phyloP scores from a whole-genome alignment of 164 flowering plant genomes.

The Platanus orientalis region DNA sequence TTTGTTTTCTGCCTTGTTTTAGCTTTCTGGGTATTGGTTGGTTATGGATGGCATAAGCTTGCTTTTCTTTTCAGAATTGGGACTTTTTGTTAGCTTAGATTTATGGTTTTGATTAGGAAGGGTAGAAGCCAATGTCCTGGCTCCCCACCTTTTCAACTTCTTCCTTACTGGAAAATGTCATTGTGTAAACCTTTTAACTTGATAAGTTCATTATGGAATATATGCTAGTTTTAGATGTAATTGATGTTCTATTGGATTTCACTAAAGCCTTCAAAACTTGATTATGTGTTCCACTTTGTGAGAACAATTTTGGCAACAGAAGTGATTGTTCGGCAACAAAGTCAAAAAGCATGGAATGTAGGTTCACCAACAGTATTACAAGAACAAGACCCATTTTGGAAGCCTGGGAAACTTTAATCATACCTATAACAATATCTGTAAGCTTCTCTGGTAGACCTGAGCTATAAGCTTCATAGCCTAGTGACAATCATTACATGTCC shows the following conservation, averaged over 20 bases:
- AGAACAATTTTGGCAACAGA: neutral
- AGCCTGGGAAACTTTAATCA: too few species aligned
- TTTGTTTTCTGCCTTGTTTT: constrained; percentile 24
- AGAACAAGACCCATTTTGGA: too few species aligned
- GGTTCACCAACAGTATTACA: constrained; percentile 20
- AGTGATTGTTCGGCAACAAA: neutral
- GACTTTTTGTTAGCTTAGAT: constrained; percentile 14
- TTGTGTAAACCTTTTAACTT: constrained; percentile 25
- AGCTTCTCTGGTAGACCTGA: constrained; percentile 11
- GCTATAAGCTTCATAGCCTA: constrained; percentile 16
- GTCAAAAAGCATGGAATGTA: neutral
- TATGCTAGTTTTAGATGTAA: constrained; percentile 10
- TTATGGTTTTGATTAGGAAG: constrained; percentile 21
- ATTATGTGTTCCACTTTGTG: neutral
- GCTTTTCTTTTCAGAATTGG: constrained; percentile 12
- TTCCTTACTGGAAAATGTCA: constrained; percentile 5
- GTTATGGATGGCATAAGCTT: constrained; percentile 9
- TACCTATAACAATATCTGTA: constrained; percentile 20
- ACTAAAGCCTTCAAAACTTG: too few species aligned
- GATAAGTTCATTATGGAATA: constrained; percentile 11
- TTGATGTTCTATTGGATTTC: neutral
- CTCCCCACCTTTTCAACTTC: constrained; percentile 18
- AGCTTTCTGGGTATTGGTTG: constrained; percentile 28
- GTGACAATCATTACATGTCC: constrained; percentile 1
- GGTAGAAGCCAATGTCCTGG: constrained; percentile 29